These are phyloP conservation scores for Clarkia xantiana DNA, from an alignment of 345 rosid genomes.

Conservation along the genomic window DNA sequence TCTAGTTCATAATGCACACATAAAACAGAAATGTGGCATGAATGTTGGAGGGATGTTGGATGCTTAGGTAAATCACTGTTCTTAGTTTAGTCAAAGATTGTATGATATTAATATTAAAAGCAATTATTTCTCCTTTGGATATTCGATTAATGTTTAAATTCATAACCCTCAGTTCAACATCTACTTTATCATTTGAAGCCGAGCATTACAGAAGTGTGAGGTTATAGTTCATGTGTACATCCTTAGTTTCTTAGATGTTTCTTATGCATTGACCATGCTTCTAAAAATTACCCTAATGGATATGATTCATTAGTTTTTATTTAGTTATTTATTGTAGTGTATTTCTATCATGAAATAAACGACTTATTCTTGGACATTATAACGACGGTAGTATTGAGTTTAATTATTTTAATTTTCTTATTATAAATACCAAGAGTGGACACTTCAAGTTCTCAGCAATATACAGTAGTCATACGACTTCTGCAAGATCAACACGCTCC, in stretches of 20 bases:
- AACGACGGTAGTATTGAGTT: too few relatives aligned
- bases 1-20: conserved; percentile 79
- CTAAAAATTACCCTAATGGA: neutral
- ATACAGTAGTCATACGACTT: conserved; percentile 46
- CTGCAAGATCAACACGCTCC: conserved; percentile 30
- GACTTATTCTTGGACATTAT: too few relatives aligned
- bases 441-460: conserved; percentile 54
- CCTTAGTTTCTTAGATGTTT: too few relatives aligned
- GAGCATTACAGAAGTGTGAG: too few relatives aligned
- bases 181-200: too few relatives aligned
- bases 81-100: neutral
- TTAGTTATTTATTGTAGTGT: neutral
- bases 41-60: conserved; percentile 49
- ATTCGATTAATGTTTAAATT: too few relatives aligned
- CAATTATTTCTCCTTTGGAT: too few relatives aligned
- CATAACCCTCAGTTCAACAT: too few relatives aligned
- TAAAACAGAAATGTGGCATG: conserved; percentile 33
- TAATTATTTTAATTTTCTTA: neutral
- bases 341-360: neutral
- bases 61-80: conserved; percentile 39
- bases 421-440: conserved; percentile 52
- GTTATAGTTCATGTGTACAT: too few relatives aligned
- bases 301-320: neutral
- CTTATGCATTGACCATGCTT: neutral
- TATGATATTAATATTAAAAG: too few relatives aligned